Evolutionary conservation across 2,329 filamentous ascomycete species (phyloP).

Genomic region (Fusarium sp.): DNA sequence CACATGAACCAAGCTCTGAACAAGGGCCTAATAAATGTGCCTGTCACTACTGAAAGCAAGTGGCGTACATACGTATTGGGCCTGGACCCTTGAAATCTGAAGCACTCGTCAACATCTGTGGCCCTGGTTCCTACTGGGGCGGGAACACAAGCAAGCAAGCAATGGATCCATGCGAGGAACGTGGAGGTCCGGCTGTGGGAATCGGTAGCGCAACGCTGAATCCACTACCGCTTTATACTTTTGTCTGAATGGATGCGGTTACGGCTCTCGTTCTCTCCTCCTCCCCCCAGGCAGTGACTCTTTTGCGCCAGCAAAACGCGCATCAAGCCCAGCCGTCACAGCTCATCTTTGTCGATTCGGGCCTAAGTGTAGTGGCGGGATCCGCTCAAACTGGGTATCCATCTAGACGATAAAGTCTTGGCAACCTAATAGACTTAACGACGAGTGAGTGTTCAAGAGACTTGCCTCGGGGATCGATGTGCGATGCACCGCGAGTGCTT

Average conservation of each 20-base stretch:
- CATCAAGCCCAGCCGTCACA: conserved; percentile 26
- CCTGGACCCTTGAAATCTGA: conserved; percentile 40
- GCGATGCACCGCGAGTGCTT: conserved; percentile 30
- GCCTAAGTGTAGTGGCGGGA: conserved; percentile 42
- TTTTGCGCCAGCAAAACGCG: conserved; percentile 29
- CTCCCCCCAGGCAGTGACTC: conserved; percentile 22
- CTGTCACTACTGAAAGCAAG: neutral
- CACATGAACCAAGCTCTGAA: too few relatives aligned
- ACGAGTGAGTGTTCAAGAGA: conserved; percentile 4
- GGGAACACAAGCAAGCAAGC: conserved; percentile 21
- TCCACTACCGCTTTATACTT: conserved; percentile 3
- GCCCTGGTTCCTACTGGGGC: conserved; percentile 27
- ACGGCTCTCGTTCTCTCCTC: conserved; percentile 6
- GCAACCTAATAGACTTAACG: conserved; percentile 25
- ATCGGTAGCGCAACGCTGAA: conserved; percentile 20
- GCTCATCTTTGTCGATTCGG: conserved; percentile 40
- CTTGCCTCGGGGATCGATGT: conserved; percentile 38
- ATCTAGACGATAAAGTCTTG: conserved; percentile 37
- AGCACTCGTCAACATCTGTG: conserved; percentile 26
- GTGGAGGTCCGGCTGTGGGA: conserved; percentile 22
- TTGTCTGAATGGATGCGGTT: conserved; percentile 12
- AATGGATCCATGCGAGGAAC: conserved; percentile 4
- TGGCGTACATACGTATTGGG: conserved; percentile 19
- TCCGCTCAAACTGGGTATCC: conserved; percentile 38
- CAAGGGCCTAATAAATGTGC: conserved; percentile 1